Conservation (phyloP, 2,329 filamentous ascomycete genomes). For the Sporothrix inflata region DNA sequence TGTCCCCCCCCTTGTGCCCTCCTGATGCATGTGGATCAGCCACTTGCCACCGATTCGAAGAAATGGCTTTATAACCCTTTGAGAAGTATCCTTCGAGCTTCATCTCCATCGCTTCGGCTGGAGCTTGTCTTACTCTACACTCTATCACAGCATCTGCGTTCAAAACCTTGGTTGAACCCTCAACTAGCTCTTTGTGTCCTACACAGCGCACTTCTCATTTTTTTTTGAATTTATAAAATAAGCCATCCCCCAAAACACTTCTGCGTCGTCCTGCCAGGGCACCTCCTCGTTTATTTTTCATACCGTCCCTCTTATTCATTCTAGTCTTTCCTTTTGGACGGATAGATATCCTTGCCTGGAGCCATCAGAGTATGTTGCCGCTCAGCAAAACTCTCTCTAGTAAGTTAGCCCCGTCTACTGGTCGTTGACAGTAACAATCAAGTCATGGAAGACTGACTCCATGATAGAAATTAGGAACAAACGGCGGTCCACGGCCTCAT, state of each 20-base stretch:
- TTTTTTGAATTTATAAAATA: neutral
- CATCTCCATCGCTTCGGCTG: neutral
- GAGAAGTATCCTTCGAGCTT: neutral
- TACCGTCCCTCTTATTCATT: neutral
- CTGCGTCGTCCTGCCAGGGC: neutral
- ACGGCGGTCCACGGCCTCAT: conserved; percentile 48
- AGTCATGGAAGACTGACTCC: neutral
- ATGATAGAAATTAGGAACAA: conserved; percentile 27
- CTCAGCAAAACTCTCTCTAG: conserved; percentile 30
- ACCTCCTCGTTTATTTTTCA: neutral
- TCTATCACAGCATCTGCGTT: neutral
- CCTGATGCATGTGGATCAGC: neutral
- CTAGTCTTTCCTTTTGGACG: neutral
- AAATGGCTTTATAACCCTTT: neutral
- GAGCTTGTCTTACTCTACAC: neutral
- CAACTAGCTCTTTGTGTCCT: neutral
- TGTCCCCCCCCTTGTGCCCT: neutral
- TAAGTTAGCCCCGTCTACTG: neutral
- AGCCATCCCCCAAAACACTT: neutral
- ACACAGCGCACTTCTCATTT: neutral
- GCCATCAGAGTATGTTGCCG: conserved; percentile 27
- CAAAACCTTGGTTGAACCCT: neutral
- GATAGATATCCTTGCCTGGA: neutral
- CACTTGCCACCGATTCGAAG: neutral
- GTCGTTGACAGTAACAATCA: too few species aligned